Conservation (phyloP, 331 rosid genomes). For the Erythrophleum ivorense region DNA sequence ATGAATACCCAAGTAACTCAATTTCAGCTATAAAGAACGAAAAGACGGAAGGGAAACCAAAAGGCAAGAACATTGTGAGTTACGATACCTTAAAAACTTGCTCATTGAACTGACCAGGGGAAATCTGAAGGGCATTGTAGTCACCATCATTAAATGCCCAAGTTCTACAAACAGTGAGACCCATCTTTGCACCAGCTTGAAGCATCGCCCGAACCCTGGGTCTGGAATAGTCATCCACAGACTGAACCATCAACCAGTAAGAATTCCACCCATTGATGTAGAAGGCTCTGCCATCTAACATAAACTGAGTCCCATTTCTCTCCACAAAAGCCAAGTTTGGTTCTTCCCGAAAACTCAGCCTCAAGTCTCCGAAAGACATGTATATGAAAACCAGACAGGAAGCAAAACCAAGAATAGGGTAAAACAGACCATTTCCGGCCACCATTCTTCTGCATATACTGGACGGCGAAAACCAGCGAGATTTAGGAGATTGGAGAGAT, state of each 20-base stretch:
- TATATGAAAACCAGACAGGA: conserved; percentile 71
- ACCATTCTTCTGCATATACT: conserved; percentile 51
- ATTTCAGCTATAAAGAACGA: conserved; percentile 35
- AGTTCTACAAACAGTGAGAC: conserved; percentile 95
- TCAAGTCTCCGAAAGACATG: conserved; percentile 77
- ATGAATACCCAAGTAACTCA: conserved; percentile 27
- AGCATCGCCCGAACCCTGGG: conserved; percentile 71
- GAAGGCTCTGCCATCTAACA: conserved; percentile 75
- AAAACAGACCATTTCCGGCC: conserved; percentile 76
- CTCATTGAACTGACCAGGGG: conserved; percentile 89
- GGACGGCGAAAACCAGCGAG: conserved; percentile 40
- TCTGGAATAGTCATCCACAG: conserved; percentile 68
- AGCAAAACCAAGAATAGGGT: conserved; percentile 77
- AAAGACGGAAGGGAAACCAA: conserved; percentile 28
- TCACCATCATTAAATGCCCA: conserved; percentile 98
- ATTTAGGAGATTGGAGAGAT: conserved; percentile 43
- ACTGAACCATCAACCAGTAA: conserved; percentile 94
- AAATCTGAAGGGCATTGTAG: conserved; percentile 91
- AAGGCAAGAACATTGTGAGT: conserved; percentile 22
- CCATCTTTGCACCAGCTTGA: conserved; percentile 81
- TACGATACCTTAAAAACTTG: conserved; percentile 76
- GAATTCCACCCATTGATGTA: conserved; percentile 98
- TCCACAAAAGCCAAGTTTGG: conserved; percentile 63
- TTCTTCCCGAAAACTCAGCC: conserved; percentile 47
- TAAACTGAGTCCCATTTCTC: conserved; percentile 82